These are phyloP conservation scores for Citrus medica DNA, from an alignment of 345 rosid species.

Conservation along the genomic window DNA sequence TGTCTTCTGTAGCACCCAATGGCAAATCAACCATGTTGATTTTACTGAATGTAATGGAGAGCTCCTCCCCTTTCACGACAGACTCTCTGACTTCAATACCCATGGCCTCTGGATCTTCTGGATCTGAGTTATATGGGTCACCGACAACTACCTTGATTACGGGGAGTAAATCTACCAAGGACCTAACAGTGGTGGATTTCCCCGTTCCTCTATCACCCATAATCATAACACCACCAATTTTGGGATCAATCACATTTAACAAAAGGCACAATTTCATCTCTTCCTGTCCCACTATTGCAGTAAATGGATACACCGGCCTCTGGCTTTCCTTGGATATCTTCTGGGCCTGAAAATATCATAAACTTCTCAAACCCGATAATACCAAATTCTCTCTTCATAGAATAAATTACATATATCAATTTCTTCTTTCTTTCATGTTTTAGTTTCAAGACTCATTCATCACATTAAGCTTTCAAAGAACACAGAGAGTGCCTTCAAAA, in stretches of 20 bases:
- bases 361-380: constrained; percentile 6
- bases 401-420: background rate
- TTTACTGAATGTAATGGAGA: constrained; percentile 43
- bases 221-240: constrained; percentile 95
- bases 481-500: background rate
- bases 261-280: constrained; percentile 96
- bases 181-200: constrained; percentile 88
- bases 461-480: background rate
- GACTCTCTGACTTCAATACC: constrained; percentile 81
- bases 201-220: constrained; percentile 98
- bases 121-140: constrained; percentile 94
- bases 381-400: constrained; percentile 6
- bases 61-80: constrained; percentile 51
- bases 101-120: constrained; percentile 87
- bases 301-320: constrained; percentile 88
- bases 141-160: constrained; percentile 78
- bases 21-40: constrained; percentile 99
- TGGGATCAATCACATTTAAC: constrained; percentile 89
- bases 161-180: constrained; percentile 86
- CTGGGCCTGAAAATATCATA: constrained; percentile 40
- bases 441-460: background rate
- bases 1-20: constrained; percentile 92
- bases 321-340: constrained; percentile 65
- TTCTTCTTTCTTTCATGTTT: background rate
- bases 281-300: constrained; percentile 96